Conservation (phyloP, 148 eudicot species). For the Rhododendron kiyosumense region DNA sequence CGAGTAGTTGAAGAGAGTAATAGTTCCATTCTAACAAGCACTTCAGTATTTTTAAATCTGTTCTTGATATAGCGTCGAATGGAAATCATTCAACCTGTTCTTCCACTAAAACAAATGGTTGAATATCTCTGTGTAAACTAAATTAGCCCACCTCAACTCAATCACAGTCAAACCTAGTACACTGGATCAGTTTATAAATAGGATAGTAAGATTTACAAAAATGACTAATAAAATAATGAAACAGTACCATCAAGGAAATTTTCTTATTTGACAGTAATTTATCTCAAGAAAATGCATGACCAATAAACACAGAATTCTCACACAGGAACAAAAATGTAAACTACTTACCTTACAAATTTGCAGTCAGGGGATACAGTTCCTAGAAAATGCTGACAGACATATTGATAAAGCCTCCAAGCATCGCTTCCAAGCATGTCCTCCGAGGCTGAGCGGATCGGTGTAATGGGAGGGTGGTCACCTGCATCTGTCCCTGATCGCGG, state of each 20-base stretch:
- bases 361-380: conserved; percentile 80
- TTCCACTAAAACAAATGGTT: background rate
- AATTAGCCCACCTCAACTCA: background rate
- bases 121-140: background rate
- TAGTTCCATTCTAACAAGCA: background rate
- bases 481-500: conserved; percentile 84
- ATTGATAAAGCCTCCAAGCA: conserved; percentile 91
- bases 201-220: background rate
- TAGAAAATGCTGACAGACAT: conserved; percentile 87
- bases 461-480: conserved; percentile 97
- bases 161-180: background rate
- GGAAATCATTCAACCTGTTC: conserved; percentile 1
- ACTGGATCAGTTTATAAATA: background rate
- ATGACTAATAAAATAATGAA: background rate
- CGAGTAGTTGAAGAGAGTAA: background rate
- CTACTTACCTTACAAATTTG: conserved; percentile 62
- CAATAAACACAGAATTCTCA: background rate
- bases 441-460: conserved; percentile 79
- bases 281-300: background rate
- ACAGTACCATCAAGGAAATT: background rate
- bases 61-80: background rate
- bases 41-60: background rate
- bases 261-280: background rate
- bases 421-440: conserved; percentile 80
- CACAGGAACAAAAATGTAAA: background rate